Evolutionary conservation across 1,139 yeast species (phyloP), one percentile per base, ranked within the genome.

Genomic region (Debaryomyces robertsiae): DNA sequence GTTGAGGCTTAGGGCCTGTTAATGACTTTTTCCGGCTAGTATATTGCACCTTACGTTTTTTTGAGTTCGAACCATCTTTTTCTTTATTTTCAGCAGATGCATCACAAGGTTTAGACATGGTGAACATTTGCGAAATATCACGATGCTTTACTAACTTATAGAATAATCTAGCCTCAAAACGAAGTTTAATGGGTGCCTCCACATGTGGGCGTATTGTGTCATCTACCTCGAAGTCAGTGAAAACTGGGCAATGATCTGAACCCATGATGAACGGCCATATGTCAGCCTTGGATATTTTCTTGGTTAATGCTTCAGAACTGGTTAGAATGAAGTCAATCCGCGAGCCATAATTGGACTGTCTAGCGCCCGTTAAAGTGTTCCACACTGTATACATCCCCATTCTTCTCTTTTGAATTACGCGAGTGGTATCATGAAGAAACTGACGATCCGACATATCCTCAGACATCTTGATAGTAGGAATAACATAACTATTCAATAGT

Each of bases 201-300:
- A 15, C 42, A 10, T 17, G 16, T n/a, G 32, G 28, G 3, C 9
- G 23, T 33, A 42, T 28, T 19, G 43, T 41, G 0, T 44, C 44
- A 3, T 44, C 43, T 6, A 65, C 46, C 25, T 66, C 66, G 39
- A 88, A 59, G 57, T 90, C 97, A 0, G 91, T 76, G 54, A 63
- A 89, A 0, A 89, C 80, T 0, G 98, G 98, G 60, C 98, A 93
- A 61, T 93, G 98, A 59, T 93, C 98, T 0, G 96, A 89, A 0
- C 98, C 98, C 58, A 77, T 67, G 0, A 91, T 55, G 27, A 69
- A 72, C 0, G 91, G 84, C 75, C 86, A 75, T 14, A 86, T 85
- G 52, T 83, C 80, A 0, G 93, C 84, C 14, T 61, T 55, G 0
- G 57, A 49, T 7, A 81, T 65, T 5, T 44, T 39, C 0, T 58